Base-by-base conservation (phyloP, 257 asterid genomes). In the Solanum tarijense region DNA sequence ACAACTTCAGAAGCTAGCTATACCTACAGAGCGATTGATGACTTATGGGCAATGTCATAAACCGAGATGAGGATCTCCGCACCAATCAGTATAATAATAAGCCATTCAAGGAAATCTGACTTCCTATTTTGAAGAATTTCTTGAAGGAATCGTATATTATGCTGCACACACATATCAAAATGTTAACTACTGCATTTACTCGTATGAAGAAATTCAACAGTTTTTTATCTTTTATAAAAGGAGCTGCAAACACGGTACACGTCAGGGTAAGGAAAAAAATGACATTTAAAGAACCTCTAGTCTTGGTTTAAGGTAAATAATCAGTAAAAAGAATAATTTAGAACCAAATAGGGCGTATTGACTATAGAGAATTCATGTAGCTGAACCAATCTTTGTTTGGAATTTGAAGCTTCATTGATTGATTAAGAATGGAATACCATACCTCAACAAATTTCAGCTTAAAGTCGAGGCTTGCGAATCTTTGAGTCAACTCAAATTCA, bases 401-500 rank as follows among this genome's bases (percentile, higher is more conserved):
- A 48, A 43, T 46, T 39, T 43, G 68, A 29, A 8, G 39, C 41
- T 4, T 16, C 4, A 13, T 31, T 48, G 29, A 81, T 39, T 81
- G 66, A 81, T 81, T 81, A 25, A 87, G 83, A 72, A 62, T 29
- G 21, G 39, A 36, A 62, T 65, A 60, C 23, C 25, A 71, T 93
- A 97, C 99, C 99, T 96, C 98, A 4, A 97, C 98, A 87, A 96
- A 95, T 92, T 96, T 97, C 94, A 97, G 90, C 93, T 97, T 97
- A 91, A 95, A 97, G 90, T 97, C 99, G 9, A 97, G 98, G 92
- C 99, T 96, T 38, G 98, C 96, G 58, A 97, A 97, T 92, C 99
- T 93, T 86, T 95, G 98, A 84, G 99, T 97, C 88, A 97, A 90
- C 92, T 97, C 99, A 79, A 97, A 96, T 88, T 97, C 99, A 90